phyloP scores from a whole-genome alignment of 2,329 filamentous ascomycete genomes.

The Aureobasidium leucospermi region DNA sequence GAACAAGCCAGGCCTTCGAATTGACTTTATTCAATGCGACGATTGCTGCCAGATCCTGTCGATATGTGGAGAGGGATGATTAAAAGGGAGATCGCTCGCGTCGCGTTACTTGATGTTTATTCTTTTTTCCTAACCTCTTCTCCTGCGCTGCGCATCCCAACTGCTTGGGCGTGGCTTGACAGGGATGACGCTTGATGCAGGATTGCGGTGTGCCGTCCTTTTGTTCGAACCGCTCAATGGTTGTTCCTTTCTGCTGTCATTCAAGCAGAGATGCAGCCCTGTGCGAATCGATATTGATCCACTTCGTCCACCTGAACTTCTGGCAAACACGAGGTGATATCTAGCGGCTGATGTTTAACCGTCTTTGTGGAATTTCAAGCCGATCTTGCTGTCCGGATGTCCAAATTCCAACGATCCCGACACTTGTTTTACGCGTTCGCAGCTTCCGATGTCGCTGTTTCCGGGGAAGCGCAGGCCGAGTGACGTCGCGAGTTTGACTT shows the following conservation, averaged over 20 bases:
- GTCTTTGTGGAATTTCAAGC: conserved; percentile 1
- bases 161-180: background rate
- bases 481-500: background rate
- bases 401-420: conserved; percentile 1
- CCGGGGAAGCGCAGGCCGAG: background rate
- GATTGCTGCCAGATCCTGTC: background rate
- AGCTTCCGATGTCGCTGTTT: background rate
- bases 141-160: conserved; percentile 1
- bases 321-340: background rate
- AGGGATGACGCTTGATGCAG: conserved; percentile 6
- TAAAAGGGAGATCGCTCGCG: conserved; percentile 9
- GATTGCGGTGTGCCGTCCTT: conserved; percentile 2
- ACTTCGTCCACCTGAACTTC: background rate
- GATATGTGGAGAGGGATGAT: background rate
- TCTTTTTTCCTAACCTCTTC: background rate
- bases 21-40: conserved; percentile 7
- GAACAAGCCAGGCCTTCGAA: background rate
- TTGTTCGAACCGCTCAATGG: background rate
- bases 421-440: background rate
- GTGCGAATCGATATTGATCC: background rate
- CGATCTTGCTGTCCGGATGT: background rate
- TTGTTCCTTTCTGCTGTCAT: background rate
- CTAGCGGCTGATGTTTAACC: background rate
- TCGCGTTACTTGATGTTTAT: conserved; percentile 2
- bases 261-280: background rate